Evolutionary conservation across 257 asterid species (phyloP), one percentile per base, ranked within the genome.

Genomic region (Gentiana dahurica): DNA sequence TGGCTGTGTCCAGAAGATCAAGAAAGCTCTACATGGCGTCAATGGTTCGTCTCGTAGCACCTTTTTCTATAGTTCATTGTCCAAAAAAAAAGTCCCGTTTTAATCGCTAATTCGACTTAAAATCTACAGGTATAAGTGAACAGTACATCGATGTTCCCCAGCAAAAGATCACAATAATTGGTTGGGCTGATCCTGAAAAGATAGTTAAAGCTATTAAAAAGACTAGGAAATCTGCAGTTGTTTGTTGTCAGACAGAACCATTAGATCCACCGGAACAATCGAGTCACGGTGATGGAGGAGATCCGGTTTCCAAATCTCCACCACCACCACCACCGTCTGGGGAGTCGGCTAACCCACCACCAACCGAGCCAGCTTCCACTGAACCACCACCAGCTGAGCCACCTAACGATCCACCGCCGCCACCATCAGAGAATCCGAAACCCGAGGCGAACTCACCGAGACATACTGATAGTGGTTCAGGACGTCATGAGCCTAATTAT

Each of bases 1-100:
- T 60, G 95, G 97, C 13, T 85, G 95, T 48, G 89, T 85, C 5
- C 95, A 89, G 63, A 85, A 85, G 74, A 71, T 83, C 81, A 89
- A 89, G 86, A 89, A 78, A 34, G 89, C 94, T 51, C 64, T 89
- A 5, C 77, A 79, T 59, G 81, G 95, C 12, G 54, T 89, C 69
- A 68, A 61, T n/a, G 94, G 97, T 81, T 55, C 70, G 79, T 7
- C 46, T 4, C 46, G 3, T 41, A 2, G 46, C 46, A 41, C 46
- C 9, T 24, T 3, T 41, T 41, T 4, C 5, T 10, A 41, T 36
- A 6, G 50, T 35, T 32, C 52, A n/a, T 45, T 44, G 51, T 24
- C 13, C 55, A 5, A 8, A 37, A 5, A 5, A 5, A 37, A 33
- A 24, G 24, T 24, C 24, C 24, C 24, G 24, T 24, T 24, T 36